Evolutionary conservation across 1,284 basidiomycete species (phyloP).

Genomic region (Leccinum angustisporum): DNA sequence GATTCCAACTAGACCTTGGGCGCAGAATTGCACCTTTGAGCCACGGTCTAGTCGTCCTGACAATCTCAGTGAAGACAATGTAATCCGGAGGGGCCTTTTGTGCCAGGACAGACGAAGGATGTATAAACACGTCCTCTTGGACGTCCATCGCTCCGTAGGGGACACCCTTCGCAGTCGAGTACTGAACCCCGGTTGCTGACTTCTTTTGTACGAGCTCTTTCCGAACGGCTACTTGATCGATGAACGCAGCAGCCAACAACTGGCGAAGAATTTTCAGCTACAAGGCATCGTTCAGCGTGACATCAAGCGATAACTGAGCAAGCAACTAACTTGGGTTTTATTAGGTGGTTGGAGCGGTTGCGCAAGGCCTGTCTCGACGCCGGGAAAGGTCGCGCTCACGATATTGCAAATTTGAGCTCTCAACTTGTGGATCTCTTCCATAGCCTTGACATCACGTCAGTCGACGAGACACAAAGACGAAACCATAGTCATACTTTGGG

Average conservation of each 20-base stretch:
- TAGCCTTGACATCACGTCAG: slow-evolving; percentile 60
- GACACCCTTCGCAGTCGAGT: slow-evolving; percentile 75
- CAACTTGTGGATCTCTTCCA: slow-evolving; percentile 99
- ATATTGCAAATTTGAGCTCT: slow-evolving; percentile 87
- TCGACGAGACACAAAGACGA: background rate
- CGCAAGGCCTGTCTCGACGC: slow-evolving; percentile 56
- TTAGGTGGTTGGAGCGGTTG: slow-evolving; percentile 70
- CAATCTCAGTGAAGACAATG: slow-evolving; percentile 82
- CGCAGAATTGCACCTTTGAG: slow-evolving; percentile 66
- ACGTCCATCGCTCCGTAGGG: slow-evolving; percentile 86
- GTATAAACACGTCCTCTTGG: slow-evolving; percentile 87
- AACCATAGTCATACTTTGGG: slow-evolving; percentile 62
- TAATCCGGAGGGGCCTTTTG: slow-evolving; percentile 80
- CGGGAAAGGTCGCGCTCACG: slow-evolving; percentile 70
- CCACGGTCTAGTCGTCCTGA: slow-evolving; percentile 74
- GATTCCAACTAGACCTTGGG: background rate
- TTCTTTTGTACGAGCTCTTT: slow-evolving; percentile 76
- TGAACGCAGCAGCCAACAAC: slow-evolving; percentile 86
- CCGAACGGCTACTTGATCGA: slow-evolving; percentile 94
- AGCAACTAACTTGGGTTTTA: slow-evolving; percentile 61
- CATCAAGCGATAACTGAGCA: background rate
- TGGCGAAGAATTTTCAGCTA: slow-evolving; percentile 92
- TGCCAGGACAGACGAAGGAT: slow-evolving; percentile 84
- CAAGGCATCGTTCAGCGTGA: slow-evolving; percentile 7
- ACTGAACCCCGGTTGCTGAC: slow-evolving; percentile 62